Evolutionary conservation across 805 yeast genomes (phyloP), one percentile per base, ranked within the genome.

Genomic region (Candida suzukii): DNA sequence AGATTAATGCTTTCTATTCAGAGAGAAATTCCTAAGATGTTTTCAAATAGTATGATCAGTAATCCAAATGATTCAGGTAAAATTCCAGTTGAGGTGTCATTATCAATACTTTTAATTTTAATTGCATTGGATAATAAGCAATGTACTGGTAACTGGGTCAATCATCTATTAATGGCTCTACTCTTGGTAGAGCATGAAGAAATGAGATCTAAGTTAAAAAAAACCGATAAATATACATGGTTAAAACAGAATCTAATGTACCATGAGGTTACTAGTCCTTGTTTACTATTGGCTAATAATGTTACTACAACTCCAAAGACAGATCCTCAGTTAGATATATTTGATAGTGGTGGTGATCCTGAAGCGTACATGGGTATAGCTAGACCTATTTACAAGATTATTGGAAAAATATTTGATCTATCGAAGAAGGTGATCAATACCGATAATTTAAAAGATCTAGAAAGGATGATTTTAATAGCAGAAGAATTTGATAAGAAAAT

Each of bases 331-430:
- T 8, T 24, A 24, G 26, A 24, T 24, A n/a, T 24, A 27, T 5
- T 10, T 9, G 16, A 27, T 11, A 27, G 13, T 27, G 13, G 5
- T 10, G 38, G 39, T 18, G 39, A 35, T 16, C 45, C 45, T 4
- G 45, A 42, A 18, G 37, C 42, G 5, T 42, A 33, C 32, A 42
- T 42, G 45, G 42, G 45, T 10, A 38, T 42, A 12, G 30, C 39
- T 17, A 29, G 45, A 28, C 45, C 45, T 6, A 28, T 42, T 14
- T 42, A 36, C 32, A 22, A 34, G 19, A 27, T 42, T 13, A 14
- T 42, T 12, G 45, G 45, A 6, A 33, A 29, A 16, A 42, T 39
- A 7, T 30, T 42, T 28, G 37, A 33, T 12, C 32, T 42, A 3
- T 38, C 42, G 4, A 35, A 22, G 24, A 26, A 42, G 16, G 17